A percentile compares a stretch with the other conserved stretches of the same genome.
phyloP scores from a whole-genome alignment of 257 asterid genomes.

The Penstemon eatonii region DNA sequence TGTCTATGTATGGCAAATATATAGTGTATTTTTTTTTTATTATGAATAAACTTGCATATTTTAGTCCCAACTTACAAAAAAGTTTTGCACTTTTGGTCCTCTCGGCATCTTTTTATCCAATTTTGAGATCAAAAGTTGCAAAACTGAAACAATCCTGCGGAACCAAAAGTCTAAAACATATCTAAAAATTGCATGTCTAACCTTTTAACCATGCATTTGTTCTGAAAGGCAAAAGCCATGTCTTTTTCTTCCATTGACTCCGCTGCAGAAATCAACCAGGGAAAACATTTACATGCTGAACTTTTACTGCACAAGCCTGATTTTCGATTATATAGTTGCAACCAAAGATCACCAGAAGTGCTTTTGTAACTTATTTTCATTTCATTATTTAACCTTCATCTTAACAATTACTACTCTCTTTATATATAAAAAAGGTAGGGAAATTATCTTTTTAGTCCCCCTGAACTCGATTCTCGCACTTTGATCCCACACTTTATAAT shows the following conservation, averaged over 20 bases:
- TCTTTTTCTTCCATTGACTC: constrained; percentile 31
- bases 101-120: too few relatives aligned
- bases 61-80: too few relatives aligned
- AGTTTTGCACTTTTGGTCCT: too few relatives aligned
- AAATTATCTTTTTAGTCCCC: neutral
- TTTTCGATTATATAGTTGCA: too few relatives aligned
- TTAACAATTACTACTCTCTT: too few relatives aligned
- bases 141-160: too few relatives aligned
- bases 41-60: neutral
- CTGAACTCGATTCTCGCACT: too few relatives aligned
- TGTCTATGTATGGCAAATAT: constrained; percentile 27
- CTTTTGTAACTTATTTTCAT: too few relatives aligned
- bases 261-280: constrained; percentile 16
- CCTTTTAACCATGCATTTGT: constrained; percentile 38
- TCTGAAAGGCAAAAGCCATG: constrained; percentile 1
- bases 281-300: neutral
- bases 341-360: too few relatives aligned
- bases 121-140: too few relatives aligned
- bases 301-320: neutral
- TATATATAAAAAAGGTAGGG: neutral
- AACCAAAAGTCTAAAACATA: too few relatives aligned
- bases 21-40: neutral
- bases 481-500: too few relatives aligned
- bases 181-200: neutral
- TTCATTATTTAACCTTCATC: neutral